Conservation (phyloP, 2,329 filamentous ascomycete genomes). For the Colletotrichum orbiculare region DNA sequence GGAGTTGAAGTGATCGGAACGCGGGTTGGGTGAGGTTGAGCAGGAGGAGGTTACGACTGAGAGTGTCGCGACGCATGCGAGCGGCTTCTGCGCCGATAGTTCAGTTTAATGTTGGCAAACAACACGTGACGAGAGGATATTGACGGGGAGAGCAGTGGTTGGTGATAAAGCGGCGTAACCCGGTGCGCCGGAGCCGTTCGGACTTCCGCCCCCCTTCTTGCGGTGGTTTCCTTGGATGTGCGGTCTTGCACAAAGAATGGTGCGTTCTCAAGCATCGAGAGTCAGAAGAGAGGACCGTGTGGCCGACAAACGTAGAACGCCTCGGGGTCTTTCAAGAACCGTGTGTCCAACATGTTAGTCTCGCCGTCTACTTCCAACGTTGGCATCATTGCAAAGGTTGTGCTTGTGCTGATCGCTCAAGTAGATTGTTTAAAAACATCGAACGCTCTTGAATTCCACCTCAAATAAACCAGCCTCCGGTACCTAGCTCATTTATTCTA, state of each 20-base stretch:
- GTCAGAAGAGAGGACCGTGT: too few relatives aligned
- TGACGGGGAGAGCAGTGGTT: conserved; percentile 42
- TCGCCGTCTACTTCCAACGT: too few relatives aligned
- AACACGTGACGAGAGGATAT: background rate
- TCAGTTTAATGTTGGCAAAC: conserved; percentile 39
- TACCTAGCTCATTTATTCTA: too few relatives aligned
- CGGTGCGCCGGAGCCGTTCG: conserved; percentile 44
- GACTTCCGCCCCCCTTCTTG: conserved; percentile 48
- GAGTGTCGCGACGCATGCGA: conserved; percentile 57
- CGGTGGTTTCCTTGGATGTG: conserved; percentile 48
- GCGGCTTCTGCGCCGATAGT: conserved; percentile 54
- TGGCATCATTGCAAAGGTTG: too few relatives aligned
- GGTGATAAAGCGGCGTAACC: conserved; percentile 46
- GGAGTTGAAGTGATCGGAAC: conserved; percentile 43
- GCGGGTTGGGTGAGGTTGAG: conserved; percentile 46
- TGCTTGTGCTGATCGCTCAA: too few relatives aligned
- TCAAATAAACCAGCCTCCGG: too few relatives aligned
- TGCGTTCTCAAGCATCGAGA: conserved; percentile 5
- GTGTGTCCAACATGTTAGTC: too few relatives aligned
- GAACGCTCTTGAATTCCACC: too few relatives aligned
- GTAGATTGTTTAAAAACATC: too few relatives aligned
- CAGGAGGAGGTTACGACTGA: conserved; percentile 61
- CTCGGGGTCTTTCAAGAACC: too few relatives aligned
- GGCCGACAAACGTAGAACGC: too few relatives aligned
- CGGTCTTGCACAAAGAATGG: conserved; percentile 44